phyloP scores from a whole-genome alignment of 1,284 basidiomycete genomes.

The Cutaneotrichosporon dermatis region DNA sequence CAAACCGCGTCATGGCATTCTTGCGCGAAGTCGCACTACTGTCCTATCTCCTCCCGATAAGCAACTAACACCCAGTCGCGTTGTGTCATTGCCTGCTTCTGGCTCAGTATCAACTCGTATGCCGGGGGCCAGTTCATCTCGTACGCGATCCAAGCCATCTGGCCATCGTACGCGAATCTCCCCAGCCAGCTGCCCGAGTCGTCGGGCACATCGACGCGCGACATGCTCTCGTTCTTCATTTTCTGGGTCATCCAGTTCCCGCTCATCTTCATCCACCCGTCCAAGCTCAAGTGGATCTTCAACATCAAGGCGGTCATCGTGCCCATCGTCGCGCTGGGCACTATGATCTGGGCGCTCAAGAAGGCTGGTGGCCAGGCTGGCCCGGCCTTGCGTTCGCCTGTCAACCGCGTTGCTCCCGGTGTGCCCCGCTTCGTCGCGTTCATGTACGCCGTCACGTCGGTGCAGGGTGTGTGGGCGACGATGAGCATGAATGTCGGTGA shows the following conservation, averaged over 20 bases:
- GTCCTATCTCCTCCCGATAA: too few species aligned
- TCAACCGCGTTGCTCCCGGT: constrained; percentile 28
- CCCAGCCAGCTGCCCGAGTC: constrained; percentile 60
- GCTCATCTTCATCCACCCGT: constrained; percentile 69
- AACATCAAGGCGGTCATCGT: constrained; percentile 61
- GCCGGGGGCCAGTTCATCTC: constrained; percentile 33
- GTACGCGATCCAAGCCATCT: constrained; percentile 70
- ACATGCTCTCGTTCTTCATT: constrained; percentile 63
- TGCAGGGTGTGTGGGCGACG: constrained; percentile 40
- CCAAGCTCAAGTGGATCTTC: constrained; percentile 68
- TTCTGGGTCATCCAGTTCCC: constrained; percentile 62
- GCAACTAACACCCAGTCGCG: constrained; percentile 51
- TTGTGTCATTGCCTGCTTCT: constrained; percentile 69
- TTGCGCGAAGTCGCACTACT: too few species aligned
- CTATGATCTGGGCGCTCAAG: constrained; percentile 59
- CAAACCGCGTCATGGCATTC: too few species aligned
- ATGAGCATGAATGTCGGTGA: constrained; percentile 66
- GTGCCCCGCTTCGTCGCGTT: constrained; percentile 35
- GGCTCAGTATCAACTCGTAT: constrained; percentile 65
- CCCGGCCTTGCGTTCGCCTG: background rate
- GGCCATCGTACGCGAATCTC: constrained; percentile 63
- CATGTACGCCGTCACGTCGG: constrained; percentile 35
- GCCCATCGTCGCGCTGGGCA: constrained; percentile 63
- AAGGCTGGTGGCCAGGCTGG: constrained; percentile 28
- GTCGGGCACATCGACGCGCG: constrained; percentile 62